Evolutionary conservation across 2,329 filamentous ascomycete species (phyloP), one percentile per base, ranked within the genome.

Genomic region (Colletotrichum tropicicola): DNA sequence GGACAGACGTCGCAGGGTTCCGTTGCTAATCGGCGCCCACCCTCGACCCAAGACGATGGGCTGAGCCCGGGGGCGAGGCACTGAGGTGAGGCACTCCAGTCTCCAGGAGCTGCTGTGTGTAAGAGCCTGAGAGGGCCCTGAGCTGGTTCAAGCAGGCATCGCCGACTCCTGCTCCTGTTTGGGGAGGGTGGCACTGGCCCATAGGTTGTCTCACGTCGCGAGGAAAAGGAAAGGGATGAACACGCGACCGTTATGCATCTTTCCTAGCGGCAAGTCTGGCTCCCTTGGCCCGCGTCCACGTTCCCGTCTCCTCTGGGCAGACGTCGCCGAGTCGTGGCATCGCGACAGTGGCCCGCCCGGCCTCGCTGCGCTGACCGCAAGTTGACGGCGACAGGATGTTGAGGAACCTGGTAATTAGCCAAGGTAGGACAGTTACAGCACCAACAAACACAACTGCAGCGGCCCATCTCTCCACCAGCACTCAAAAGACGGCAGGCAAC

Each of bases 161-260:
- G 21, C 25, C 43, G n/a, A 54, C 41, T 54, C 54, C 47, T 59
- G 17, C 28, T 52, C 47, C 48, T 52, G 56, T 59, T 60, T 65
- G 49, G 56, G n/a, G 35, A 61, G 49, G 43, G 61, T 61, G 43
- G 21, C 49, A 65, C 57, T 28, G 53, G 47, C 44, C 53, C 27
- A 39, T 49, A 19, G 35, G 41, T 12, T 39, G 61, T 65, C 57
- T 65, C 61, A 65, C 49, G 57, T 65, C 39, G 19, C 8, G 25
- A 27, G 19, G 19, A 63, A 28, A 55, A 60, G 21, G 27, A 61
- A 55, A 54, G 47, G 41, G 43, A 49, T 59, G 56, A 43, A n/a
- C 5, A n/a, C 19, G 27, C 45, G 45, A 45, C 27, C 8, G 37
- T 59, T 44, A 48, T 60, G 61, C 53, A 55, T 37, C 25, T 56